phyloP scores from a whole-genome alignment of 139 green algal genomes.

The Chlorella sp. region DNA sequence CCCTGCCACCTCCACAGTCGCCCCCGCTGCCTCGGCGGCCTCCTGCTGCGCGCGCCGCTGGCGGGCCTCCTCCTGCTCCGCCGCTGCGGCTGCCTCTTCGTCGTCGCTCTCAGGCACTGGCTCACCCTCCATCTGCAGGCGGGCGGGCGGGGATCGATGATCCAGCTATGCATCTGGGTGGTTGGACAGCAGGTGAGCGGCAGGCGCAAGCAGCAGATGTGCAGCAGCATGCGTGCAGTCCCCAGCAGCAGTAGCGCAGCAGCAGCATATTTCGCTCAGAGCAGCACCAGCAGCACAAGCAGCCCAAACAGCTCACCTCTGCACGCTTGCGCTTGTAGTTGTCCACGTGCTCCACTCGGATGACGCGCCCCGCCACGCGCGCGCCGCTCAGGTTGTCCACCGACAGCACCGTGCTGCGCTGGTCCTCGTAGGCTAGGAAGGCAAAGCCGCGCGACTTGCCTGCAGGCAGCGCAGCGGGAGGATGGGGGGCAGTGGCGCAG shows the following conservation, averaged over 20 bases:
- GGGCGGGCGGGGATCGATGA: too few species aligned
- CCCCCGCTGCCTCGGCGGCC: too few species aligned
- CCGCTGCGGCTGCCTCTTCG: slow-evolving; percentile 11
- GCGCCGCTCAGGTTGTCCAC: slow-evolving; percentile 98
- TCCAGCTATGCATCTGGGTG: too few species aligned
- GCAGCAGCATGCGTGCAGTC: too few species aligned
- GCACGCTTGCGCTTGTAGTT: slow-evolving; percentile 93
- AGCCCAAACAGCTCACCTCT: slow-evolving; percentile 53
- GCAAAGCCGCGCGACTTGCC: slow-evolving; percentile 91
- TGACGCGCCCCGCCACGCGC: slow-evolving; percentile 76
- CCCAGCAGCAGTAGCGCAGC: too few species aligned
- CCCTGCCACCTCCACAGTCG: not conserved
- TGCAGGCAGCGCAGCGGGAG: not conserved
- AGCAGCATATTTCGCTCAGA: too few species aligned
- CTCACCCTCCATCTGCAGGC: slow-evolving; percentile 54
- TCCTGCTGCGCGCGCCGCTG: not conserved
- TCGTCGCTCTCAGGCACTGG: slow-evolving; percentile 30
- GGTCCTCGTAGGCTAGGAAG: slow-evolving; percentile 98
- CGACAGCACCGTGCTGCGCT: slow-evolving; percentile 95
- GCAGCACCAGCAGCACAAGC: too few species aligned
- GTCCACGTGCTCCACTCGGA: slow-evolving; percentile 96
- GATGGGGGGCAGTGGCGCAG: not conserved
- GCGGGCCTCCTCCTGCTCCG: not conserved
- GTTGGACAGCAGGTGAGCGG: too few species aligned
- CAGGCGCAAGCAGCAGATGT: too few species aligned